Conservation (phyloP, 139 green algal genomes). For the Zygnema circumcarinatum region DNA sequence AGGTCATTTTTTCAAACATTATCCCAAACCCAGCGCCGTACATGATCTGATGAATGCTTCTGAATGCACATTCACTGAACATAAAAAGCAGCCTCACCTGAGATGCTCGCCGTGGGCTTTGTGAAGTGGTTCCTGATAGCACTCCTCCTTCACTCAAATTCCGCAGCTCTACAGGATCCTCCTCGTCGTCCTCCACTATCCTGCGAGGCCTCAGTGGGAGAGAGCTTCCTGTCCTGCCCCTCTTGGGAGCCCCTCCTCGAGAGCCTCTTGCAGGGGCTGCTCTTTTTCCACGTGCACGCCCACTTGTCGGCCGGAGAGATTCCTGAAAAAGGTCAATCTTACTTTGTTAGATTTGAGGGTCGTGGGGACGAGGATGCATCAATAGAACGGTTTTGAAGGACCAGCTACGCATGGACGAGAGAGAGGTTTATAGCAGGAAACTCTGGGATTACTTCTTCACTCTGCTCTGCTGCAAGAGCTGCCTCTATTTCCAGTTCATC, state of each 20-base stretch:
- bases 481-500: not conserved
- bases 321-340: not conserved
- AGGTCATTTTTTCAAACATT: no score
- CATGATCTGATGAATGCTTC: no score
- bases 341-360: not conserved
- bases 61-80: no score
- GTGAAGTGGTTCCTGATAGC: not conserved
- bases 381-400: no score
- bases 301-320: not conserved
- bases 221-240: not conserved
- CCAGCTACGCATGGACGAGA: no score
- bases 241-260: not conserved
- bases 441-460: conserved; percentile 2
- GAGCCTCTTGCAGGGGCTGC: not conserved
- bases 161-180: not conserved
- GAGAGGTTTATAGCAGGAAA: no score
- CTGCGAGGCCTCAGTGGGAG: not conserved
- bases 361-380: not conserved
- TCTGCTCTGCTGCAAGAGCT: not conserved
- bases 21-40: no score
- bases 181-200: conserved; percentile 25
- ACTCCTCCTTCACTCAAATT: conserved; percentile 5
- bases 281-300: not conserved
- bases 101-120: not conserved
- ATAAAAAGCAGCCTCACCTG: not conserved